Percentiles rank a stretch among this genome's conserved stretches.
phyloP scores from a whole-genome alignment of 208 protist species.

The Vickermania ingenoplastis region DNA sequence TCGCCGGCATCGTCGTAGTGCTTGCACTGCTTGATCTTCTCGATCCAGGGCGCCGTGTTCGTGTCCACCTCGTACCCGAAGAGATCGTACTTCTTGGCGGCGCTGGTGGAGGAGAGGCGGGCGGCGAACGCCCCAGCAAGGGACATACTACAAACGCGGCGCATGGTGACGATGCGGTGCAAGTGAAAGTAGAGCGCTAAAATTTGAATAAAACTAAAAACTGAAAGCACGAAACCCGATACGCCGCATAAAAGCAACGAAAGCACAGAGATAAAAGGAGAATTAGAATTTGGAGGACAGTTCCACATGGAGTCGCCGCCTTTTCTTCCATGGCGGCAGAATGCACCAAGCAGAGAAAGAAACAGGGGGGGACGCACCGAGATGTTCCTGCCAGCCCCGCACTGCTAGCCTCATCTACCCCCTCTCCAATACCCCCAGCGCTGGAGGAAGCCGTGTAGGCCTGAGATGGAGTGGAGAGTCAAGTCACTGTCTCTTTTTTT shows the following conservation, averaged over 20 bases:
- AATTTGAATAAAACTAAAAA: slow-evolving; percentile 8
- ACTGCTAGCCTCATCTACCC: too few species aligned
- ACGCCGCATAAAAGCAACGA: neutral
- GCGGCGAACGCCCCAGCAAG: slow-evolving; percentile 24
- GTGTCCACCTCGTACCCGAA: slow-evolving; percentile 85
- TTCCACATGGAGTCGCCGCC: too few species aligned
- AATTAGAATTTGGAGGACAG: too few species aligned
- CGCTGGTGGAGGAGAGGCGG: slow-evolving; percentile 25
- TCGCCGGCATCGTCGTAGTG: slow-evolving; percentile 86
- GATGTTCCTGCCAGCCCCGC: too few species aligned
- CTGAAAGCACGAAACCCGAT: neutral
- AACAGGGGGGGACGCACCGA: too few species aligned
- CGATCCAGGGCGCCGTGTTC: slow-evolving; percentile 76
- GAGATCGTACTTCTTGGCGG: slow-evolving; percentile 75
- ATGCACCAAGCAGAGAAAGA: too few species aligned
- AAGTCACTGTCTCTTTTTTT: too few species aligned
- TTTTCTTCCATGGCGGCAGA: too few species aligned
- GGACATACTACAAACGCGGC: slow-evolving; percentile 56
- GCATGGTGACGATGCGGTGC: slow-evolving; percentile 13
- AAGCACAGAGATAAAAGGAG: too few species aligned
- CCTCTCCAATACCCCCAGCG: too few species aligned
- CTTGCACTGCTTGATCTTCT: slow-evolving; percentile 72
- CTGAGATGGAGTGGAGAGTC: too few species aligned
- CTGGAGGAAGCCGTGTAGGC: too few species aligned
- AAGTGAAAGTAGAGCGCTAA: slow-evolving; percentile 8